Conservation (phyloP, 805 yeast genomes). For the Debaryomyces maramus region DNA sequence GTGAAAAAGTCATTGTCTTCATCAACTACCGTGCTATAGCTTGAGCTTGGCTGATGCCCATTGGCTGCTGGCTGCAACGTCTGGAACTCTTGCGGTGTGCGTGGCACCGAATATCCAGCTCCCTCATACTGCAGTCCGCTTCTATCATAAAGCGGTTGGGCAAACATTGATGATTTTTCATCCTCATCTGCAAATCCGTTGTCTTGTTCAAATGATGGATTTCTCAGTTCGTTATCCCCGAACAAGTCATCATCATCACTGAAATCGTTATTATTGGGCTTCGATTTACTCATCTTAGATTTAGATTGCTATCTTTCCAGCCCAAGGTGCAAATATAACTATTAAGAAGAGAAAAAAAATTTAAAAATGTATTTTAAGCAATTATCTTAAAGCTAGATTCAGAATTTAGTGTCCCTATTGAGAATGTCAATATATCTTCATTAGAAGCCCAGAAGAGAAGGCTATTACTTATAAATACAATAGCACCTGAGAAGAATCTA, state of each 20-base stretch:
- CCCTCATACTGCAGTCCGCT: background rate
- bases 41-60: slow-evolving; percentile 12
- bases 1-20: slow-evolving; percentile 12
- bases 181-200: background rate
- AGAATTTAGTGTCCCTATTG: background rate
- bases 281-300: background rate
- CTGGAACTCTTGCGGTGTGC: background rate
- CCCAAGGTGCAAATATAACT: no score
- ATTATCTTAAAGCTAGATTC: no score
- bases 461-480: no score
- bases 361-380: no score
- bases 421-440: background rate
- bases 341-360: background rate
- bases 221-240: slow-evolving; percentile 3
- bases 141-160: background rate
- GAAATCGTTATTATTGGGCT: background rate
- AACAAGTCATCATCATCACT: slow-evolving; percentile 12
- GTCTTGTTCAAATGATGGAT: background rate
- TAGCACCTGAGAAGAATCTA: no score
- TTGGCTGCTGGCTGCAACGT: background rate
- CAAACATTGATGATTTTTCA: background rate
- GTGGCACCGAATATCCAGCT: background rate
- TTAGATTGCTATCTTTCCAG: no score
- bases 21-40: slow-evolving; percentile 20
- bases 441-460: no score